Percentiles rank a stretch among this genome's conserved stretches.
phyloP scores from a whole-genome alignment of 805 yeast species.

The Ogataea trehaloabstinens region DNA sequence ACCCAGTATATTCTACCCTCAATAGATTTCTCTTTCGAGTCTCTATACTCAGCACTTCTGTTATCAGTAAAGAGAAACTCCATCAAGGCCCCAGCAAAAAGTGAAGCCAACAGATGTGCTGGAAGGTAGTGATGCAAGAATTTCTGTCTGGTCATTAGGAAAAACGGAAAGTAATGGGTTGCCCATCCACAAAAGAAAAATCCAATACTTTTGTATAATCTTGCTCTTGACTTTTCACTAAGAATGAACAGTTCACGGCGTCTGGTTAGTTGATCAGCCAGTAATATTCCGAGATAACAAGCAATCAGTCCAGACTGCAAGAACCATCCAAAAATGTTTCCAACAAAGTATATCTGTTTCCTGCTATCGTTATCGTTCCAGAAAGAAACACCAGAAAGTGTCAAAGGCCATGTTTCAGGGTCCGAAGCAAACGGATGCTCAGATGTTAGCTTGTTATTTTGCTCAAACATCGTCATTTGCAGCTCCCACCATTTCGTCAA shows the following conservation, averaged over 20 bases:
- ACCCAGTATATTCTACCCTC: slow-evolving; percentile 31
- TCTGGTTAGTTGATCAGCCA: slow-evolving; percentile 73
- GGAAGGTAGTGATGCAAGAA: slow-evolving; percentile 94
- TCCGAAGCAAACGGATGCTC: slow-evolving; percentile 95
- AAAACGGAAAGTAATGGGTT: slow-evolving; percentile 88
- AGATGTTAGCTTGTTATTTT: slow-evolving; percentile 80
- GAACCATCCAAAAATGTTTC: slow-evolving; percentile 93
- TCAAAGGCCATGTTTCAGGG: slow-evolving; percentile 89
- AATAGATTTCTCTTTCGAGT: slow-evolving; percentile 23
- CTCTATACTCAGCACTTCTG: slow-evolving; percentile 24
- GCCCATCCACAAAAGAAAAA: slow-evolving; percentile 87
- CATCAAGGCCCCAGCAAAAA: slow-evolving; percentile 75
- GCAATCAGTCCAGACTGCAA: slow-evolving; percentile 64
- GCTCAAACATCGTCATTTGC: slow-evolving; percentile 85
- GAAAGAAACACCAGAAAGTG: slow-evolving; percentile 89
- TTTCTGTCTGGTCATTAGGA: slow-evolving; percentile 87
- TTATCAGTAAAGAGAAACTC: slow-evolving; percentile 73
- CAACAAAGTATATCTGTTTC: slow-evolving; percentile 84
- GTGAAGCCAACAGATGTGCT: slow-evolving; percentile 86
- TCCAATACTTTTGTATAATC: slow-evolving; percentile 75
- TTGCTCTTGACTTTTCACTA: slow-evolving; percentile 59
- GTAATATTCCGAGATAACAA: slow-evolving; percentile 58
- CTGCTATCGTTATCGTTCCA: slow-evolving; percentile 74
- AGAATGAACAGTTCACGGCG: slow-evolving; percentile 66
- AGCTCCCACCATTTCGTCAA: slow-evolving; percentile 85